These are phyloP conservation scores for Blastocystis sp. DNA, from an alignment of 352 stramenopile species.

Conservation along the genomic window DNA sequence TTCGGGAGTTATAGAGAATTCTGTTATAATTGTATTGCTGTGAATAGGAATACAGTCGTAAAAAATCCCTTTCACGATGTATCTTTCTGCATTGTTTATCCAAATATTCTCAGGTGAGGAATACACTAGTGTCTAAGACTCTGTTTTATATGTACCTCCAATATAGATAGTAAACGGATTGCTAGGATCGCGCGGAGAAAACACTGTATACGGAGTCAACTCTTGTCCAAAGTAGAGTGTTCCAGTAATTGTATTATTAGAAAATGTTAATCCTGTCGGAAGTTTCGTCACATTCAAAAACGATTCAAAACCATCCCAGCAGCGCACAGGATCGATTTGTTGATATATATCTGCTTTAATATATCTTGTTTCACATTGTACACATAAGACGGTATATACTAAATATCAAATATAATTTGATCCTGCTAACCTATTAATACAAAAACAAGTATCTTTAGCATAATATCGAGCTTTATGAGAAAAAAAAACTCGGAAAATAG, in stretches of 20 bases:
- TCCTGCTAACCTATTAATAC: neutral
- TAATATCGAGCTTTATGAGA: conserved; percentile 1
- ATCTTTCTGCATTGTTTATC: neutral
- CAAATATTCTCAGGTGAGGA: neutral
- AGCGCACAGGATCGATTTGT: neutral
- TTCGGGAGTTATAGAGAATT: conserved; percentile 2
- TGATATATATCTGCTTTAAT: neutral
- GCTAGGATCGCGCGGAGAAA: neutral
- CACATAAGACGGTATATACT: neutral
- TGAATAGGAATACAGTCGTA: conserved; percentile 13
- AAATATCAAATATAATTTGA: neutral
- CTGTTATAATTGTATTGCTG: neutral
- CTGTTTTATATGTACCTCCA: neutral
- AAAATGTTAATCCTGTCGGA: neutral
- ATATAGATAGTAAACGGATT: conserved; percentile 14
- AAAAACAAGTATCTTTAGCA: neutral
- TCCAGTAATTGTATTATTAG: neutral
- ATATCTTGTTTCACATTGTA: neutral
- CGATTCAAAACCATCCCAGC: conserved; percentile 44
- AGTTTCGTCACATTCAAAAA: neutral
- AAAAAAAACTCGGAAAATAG: neutral
- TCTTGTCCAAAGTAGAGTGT: neutral
- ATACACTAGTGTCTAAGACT: neutral
- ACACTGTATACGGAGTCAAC: neutral
- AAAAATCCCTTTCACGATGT: neutral